A percentile compares a stretch with the other conserved stretches of the same genome.
Conservation (phyloP, 2,329 filamentous ascomycete species). For the Penicillium sclerotigenum region DNA sequence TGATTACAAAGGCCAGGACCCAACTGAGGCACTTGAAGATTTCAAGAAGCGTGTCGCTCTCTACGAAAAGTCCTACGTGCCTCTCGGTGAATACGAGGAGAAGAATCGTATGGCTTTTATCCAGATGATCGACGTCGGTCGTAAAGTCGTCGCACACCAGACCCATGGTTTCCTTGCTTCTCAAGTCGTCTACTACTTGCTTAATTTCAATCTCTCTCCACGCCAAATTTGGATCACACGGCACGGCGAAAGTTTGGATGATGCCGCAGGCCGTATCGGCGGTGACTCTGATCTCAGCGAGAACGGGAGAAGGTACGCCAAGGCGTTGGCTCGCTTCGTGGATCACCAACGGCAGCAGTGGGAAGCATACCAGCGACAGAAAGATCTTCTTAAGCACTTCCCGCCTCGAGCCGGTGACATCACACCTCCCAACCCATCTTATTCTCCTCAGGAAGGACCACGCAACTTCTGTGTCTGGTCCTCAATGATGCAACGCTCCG, state of each 20-base stretch:
- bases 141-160: conserved; percentile 87
- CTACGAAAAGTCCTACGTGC: conserved; percentile 91
- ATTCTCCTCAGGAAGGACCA: conserved; percentile 55
- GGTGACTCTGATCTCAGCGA: conserved; percentile 83
- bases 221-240: conserved; percentile 97
- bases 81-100: conserved; percentile 88
- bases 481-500: conserved; percentile 87
- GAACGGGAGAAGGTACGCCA: conserved; percentile 74
- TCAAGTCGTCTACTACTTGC: conserved; percentile 88
- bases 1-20: conserved; percentile 93
- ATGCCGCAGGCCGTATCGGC: conserved; percentile 81
- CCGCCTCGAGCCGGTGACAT: conserved; percentile 88
- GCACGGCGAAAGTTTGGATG: conserved; percentile 88
- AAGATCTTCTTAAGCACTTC: conserved; percentile 72
- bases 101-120: conserved; percentile 89
- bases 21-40: conserved; percentile 75
- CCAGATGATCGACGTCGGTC: conserved; percentile 94
- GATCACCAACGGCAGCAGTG: conserved; percentile 75
- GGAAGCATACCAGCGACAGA: conserved; percentile 77
- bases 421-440: conserved; percentile 91
- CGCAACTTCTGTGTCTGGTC: conserved; percentile 98
- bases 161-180: conserved; percentile 88
- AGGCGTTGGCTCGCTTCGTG: conserved; percentile 78
- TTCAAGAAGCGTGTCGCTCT: conserved; percentile 90
- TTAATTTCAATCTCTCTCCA: conserved; percentile 94